phyloP scores from a whole-genome alignment of 225 moss, liverwort and hornwort genomes.

The Pleurozium schreberi region DNA sequence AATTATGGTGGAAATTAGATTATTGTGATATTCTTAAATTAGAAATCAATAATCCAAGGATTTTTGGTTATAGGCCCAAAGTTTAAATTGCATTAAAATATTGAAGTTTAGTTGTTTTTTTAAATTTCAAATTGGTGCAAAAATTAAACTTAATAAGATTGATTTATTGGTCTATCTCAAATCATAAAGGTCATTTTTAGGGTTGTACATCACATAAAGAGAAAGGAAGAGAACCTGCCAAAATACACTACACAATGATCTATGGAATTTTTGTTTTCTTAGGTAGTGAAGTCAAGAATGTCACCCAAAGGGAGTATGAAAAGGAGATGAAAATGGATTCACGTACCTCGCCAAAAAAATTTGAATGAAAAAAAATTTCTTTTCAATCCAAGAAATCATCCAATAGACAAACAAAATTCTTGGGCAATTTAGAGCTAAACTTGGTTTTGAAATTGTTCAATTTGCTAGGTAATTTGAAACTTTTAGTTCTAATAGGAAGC shows the following conservation, averaged over 20 bases:
- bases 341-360: neutral
- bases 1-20: neutral
- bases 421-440: accelerated
- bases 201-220: neutral
- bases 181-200: no score
- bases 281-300: neutral
- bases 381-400: neutral
- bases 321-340: neutral
- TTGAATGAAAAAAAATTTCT: neutral
- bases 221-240: neutral
- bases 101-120: no score
- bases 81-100: neutral
- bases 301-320: accelerated
- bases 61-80: neutral
- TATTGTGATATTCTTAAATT: neutral
- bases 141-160: no score
- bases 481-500: neutral
- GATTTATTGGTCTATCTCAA: no score
- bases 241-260: no score
- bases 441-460: neutral
- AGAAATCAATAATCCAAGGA: neutral
- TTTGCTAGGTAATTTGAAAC: neutral
- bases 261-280: neutral
- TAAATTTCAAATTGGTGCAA: no score
- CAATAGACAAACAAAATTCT: neutral